A percentile compares a stretch with the other conserved stretches of the same genome.
These are phyloP conservation scores for Podaxis mareebaensis DNA, from an alignment of 768 basidiomycete species.

Conservation along the genomic window DNA sequence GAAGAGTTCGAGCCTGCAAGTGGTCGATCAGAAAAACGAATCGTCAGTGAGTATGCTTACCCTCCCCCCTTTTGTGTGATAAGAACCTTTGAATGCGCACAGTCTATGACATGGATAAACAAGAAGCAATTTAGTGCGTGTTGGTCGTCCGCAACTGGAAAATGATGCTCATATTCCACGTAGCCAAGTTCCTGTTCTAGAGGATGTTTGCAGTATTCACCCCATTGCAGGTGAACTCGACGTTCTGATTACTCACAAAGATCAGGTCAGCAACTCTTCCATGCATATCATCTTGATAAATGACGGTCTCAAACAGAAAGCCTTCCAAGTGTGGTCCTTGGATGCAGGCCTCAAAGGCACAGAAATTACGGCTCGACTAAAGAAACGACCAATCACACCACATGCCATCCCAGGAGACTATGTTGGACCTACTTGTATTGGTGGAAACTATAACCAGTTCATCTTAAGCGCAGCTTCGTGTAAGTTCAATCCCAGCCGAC, in stretches of 20 bases:
- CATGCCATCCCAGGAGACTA: not conserved
- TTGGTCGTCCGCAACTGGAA: not conserved
- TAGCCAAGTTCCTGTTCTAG: slow-evolving; percentile 12
- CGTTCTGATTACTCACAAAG: slow-evolving; percentile 10
- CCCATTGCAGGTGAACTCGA: slow-evolving; percentile 13
- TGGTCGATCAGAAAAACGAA: slow-evolving; percentile 12
- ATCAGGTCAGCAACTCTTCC: slow-evolving; percentile 2
- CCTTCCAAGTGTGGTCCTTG: slow-evolving; percentile 11
- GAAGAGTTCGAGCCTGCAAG: slow-evolving; percentile 8
- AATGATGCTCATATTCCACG: not conserved
- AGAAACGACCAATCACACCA: slow-evolving; percentile 5
- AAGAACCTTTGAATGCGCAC: too few species aligned
- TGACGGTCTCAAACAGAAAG: not conserved
- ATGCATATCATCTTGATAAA: not conserved
- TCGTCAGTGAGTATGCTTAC: not conserved
- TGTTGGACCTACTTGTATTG: slow-evolving; percentile 6
- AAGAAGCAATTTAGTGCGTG: slow-evolving; percentile 7
- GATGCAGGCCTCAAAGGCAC: slow-evolving; percentile 13
- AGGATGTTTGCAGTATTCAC: slow-evolving; percentile 1
- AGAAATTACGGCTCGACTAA: slow-evolving; percentile 7
- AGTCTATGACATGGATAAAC: slow-evolving; percentile 16
- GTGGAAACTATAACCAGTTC: slow-evolving; percentile 10
- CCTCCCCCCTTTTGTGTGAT: not conserved
- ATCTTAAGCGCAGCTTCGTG: slow-evolving; percentile 9
- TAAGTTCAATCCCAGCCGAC: not conserved